A percentile compares a stretch with the other conserved stretches of the same genome.
Conservation (phyloP, 2,329 filamentous ascomycete genomes). For the Botryotinia convoluta region DNA sequence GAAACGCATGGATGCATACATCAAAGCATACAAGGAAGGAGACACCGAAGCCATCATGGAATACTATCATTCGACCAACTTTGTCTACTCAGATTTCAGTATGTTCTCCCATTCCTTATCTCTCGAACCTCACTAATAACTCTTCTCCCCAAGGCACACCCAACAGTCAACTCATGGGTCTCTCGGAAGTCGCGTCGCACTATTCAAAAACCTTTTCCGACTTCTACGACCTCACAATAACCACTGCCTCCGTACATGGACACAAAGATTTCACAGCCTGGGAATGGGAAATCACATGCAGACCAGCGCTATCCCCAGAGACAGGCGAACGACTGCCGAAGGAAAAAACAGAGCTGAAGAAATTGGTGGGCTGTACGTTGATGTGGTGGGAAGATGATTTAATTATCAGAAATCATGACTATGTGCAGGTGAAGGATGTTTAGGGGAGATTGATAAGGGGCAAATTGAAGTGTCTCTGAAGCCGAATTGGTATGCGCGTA, state of each 20-base stretch:
- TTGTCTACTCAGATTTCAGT: constrained; percentile 16
- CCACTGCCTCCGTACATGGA: constrained; percentile 1
- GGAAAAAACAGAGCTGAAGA: not conserved
- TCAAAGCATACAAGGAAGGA: constrained; percentile 2
- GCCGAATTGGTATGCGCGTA: not conserved
- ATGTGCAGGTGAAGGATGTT: constrained; percentile 2
- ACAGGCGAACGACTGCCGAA: not conserved
- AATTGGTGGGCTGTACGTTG: not conserved
- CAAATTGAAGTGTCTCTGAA: not conserved
- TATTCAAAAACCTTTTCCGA: not conserved
- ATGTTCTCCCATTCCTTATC: not conserved
- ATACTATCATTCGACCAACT: constrained; percentile 11
- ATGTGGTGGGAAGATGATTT: constrained; percentile 16
- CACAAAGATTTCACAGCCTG: constrained; percentile 15
- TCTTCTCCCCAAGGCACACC: not conserved
- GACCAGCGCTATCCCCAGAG: not conserved
- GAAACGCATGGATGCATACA: constrained; percentile 14
- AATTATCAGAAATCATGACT: constrained; percentile 12
- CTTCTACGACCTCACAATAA: not conserved
- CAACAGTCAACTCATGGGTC: not conserved
- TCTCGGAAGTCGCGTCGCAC: not conserved
- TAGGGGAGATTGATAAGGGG: not conserved
- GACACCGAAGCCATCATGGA: constrained; percentile 13
- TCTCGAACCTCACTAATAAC: not conserved
- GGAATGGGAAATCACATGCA: not conserved